Conservation (phyloP, 2,329 filamentous ascomycete genomes). For the Alternaria brassicicola region DNA sequence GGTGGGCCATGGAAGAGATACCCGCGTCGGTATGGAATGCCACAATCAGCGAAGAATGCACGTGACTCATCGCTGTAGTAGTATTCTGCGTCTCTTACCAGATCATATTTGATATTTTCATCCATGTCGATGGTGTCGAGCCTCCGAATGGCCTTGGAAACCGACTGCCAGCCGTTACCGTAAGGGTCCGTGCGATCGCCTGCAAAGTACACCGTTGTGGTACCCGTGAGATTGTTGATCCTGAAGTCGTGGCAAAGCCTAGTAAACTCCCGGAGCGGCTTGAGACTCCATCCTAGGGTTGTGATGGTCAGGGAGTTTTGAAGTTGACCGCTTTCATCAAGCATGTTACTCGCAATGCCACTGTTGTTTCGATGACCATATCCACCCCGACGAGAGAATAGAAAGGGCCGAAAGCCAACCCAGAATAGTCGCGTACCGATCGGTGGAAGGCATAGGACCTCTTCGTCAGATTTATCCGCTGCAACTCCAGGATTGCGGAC, state of each 20-base stretch:
- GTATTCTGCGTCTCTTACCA: conserved; percentile 45
- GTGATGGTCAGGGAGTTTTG: conserved; percentile 28
- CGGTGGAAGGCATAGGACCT: conserved; percentile 24
- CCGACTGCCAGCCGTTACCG: conserved; percentile 27
- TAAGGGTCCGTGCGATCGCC: conserved; percentile 16
- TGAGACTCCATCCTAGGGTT: conserved; percentile 38
- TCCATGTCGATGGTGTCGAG: conserved; percentile 44
- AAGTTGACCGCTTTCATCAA: conserved; percentile 18
- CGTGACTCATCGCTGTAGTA: conserved; percentile 45
- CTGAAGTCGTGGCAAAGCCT: conserved; percentile 33
- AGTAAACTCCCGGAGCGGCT: conserved; percentile 31
- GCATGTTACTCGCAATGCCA: background rate
- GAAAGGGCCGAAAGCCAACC: conserved; percentile 38
- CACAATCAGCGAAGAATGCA: conserved; percentile 45
- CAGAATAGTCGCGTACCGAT: conserved; percentile 36
- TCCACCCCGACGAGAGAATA: conserved; percentile 29
- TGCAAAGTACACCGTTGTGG: conserved; percentile 36
- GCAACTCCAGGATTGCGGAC: background rate
- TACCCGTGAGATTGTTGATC: conserved; percentile 26
- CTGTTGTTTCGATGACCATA: background rate
- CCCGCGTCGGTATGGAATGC: conserved; percentile 44
- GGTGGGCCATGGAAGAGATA: conserved; percentile 52
- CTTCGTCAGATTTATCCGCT: conserved; percentile 2
- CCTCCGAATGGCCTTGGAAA: conserved; percentile 34
- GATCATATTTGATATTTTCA: conserved; percentile 30